phyloP scores from a whole-genome alignment of 257 asterid genomes.

The Solanum lycopersicoides region DNA sequence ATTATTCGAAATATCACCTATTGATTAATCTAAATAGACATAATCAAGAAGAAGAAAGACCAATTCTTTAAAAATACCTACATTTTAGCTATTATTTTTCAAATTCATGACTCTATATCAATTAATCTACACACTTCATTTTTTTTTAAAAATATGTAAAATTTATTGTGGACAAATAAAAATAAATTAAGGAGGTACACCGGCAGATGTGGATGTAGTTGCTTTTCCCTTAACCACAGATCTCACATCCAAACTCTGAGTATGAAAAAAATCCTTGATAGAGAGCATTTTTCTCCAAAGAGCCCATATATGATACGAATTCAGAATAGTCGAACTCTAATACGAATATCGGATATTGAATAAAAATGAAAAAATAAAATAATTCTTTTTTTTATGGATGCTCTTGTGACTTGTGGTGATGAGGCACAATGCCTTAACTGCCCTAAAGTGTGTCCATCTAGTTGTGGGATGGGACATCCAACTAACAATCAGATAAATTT shows the following conservation, averaged over 20 bases:
- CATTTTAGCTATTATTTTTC: background rate
- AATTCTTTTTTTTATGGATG: background rate
- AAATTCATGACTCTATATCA: background rate
- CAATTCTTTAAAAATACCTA: background rate
- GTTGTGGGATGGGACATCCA: background rate
- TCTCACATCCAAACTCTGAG: background rate
- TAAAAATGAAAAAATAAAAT: too few species aligned
- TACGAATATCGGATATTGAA: too few species aligned
- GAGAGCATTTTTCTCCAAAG: background rate
- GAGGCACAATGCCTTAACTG: background rate
- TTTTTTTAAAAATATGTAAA: too few species aligned
- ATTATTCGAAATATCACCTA: background rate
- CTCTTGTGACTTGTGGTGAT: background rate
- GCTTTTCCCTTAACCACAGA: background rate
- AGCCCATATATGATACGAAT: accelerated
- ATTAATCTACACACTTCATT: background rate
- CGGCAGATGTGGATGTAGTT: too few species aligned
- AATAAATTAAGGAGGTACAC: background rate
- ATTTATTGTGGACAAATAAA: too few species aligned
- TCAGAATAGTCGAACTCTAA: too few species aligned
- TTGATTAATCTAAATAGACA: too few species aligned
- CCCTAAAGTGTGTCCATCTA: background rate
- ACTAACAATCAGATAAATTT: too few species aligned
- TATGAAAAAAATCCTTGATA: background rate
- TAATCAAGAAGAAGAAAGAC: too few species aligned